Evolutionary conservation across 345 rosid genomes (phyloP), one percentile per base, ranked within the genome.

Genomic region (Hirschfeldia incana): DNA sequence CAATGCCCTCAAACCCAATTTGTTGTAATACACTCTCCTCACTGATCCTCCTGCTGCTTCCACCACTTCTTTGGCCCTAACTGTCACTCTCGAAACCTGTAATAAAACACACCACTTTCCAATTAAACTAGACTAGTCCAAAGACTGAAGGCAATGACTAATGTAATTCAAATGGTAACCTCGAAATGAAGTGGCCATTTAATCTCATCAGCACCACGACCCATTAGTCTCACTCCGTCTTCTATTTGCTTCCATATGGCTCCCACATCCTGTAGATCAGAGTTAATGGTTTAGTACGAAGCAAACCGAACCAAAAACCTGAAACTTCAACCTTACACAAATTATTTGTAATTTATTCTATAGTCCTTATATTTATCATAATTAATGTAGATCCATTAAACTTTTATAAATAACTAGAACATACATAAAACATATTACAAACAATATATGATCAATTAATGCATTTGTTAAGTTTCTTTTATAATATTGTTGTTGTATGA

Each of bases 151-250:
- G 63, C 64, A 49, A 6, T 8, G 61, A 63, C 17, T 46, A 13
- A n/a, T 13, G 57, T 5, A 59, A 44, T 11, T 32, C 44, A 60
- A 73, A 67, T 33, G 65, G 58, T 53, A 60, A 92, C 97, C 98
- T 95, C 97, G 5, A 93, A 86, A 85, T 93, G 94, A 78, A 95
- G 89, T 59, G 98, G 96, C 99, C 99, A 95, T 73, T 90, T 81
- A 81, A 95, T 91, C 67, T 91, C 85, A 68, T 93, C 98, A 53
- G 87, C 81, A 55, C 96, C 99, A 55, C 99, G 93, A 5, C 94
- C 97, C 98, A 91, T 91, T 86, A 95, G 80, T 84, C 99, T 87
- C 71, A 91, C 97, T 75, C 97, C 99, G 55, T 95, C 96, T 88
- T 88, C 78, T 79, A 95, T 93, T 84, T 93, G 92, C 85, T 90